phyloP scores from a whole-genome alignment of 148 eudicot species.

The Polygonum maritimum region DNA sequence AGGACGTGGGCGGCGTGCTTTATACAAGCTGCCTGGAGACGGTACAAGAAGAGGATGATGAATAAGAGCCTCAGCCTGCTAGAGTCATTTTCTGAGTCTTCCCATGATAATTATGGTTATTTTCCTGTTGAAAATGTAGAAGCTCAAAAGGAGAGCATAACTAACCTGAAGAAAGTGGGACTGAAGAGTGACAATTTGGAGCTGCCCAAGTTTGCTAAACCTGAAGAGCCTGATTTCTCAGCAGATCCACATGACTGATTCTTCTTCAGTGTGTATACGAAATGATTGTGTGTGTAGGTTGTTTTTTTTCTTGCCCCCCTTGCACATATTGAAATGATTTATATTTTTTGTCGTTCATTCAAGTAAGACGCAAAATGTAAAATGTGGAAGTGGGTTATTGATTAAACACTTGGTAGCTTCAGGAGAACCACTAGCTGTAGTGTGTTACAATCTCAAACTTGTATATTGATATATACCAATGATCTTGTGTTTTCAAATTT shows the following conservation, averaged over 20 bases:
- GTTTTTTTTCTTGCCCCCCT: neutral
- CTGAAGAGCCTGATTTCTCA: slow-evolving; percentile 84
- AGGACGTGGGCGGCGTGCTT: slow-evolving; percentile 87
- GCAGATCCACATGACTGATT: slow-evolving; percentile 42
- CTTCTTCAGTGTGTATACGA: neutral
- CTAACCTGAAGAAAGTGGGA: slow-evolving; percentile 60
- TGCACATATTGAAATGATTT: neutral
- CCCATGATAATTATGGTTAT: slow-evolving; percentile 4
- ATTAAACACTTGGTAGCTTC: neutral
- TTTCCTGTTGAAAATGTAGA: slow-evolving; percentile 16
- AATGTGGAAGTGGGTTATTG: neutral
- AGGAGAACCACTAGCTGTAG: neutral
- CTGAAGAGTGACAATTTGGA: slow-evolving; percentile 40
- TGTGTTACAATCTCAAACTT: neutral
- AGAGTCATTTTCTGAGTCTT: slow-evolving; percentile 39
- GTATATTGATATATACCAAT: neutral
- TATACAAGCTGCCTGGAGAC: slow-evolving; percentile 82
- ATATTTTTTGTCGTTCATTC: neutral
- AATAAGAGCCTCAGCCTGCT: slow-evolving; percentile 32
- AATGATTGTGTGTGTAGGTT: neutral
- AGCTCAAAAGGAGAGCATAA: slow-evolving; percentile 32
- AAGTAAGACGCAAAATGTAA: neutral
- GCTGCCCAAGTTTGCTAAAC: slow-evolving; percentile 57
- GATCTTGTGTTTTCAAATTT: neutral
- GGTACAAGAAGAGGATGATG: slow-evolving; percentile 55